Evolutionary conservation across 768 basidiomycete species (phyloP).

Genomic region (Mycena filopes): DNA sequence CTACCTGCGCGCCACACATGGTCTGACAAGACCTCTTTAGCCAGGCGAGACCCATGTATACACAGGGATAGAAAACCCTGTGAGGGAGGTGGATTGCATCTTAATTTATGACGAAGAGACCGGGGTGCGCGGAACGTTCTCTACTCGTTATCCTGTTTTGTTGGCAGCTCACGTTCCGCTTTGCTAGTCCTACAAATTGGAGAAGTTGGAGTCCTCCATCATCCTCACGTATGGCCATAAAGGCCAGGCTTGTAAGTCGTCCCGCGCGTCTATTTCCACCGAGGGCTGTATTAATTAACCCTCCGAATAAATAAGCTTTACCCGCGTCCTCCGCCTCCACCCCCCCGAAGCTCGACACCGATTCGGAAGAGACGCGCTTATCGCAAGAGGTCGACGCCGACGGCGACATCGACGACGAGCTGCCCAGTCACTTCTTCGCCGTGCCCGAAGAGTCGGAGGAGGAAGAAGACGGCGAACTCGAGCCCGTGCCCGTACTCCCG

Average conservation of each 20-base stretch:
- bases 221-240: constrained; percentile 65
- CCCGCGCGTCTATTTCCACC: constrained; percentile 8
- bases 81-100: constrained; percentile 80
- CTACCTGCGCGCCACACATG: constrained; percentile 3
- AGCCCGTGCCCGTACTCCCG: constrained; percentile 35
- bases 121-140: constrained; percentile 57
- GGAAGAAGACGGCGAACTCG: constrained; percentile 47
- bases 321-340: constrained; percentile 38
- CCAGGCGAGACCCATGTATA: constrained; percentile 65
- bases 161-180: constrained; percentile 32
- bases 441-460: constrained; percentile 51
- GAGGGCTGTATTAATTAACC: constrained; percentile 20
- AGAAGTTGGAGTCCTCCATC: constrained; percentile 78
- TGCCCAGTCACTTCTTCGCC: constrained; percentile 41
- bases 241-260: constrained; percentile 33
- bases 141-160: not conserved
- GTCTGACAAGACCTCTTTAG: too few relatives aligned
- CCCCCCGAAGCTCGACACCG: constrained; percentile 33
- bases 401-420: constrained; percentile 54
- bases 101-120: constrained; percentile 83
- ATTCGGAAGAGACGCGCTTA: constrained; percentile 28
- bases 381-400: constrained; percentile 42
- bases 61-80: constrained; percentile 63
- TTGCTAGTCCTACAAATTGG: constrained; percentile 72
- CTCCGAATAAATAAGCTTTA: constrained; percentile 33